These are phyloP conservation scores for Ilyonectria robusta DNA, from an alignment of 2,329 filamentous ascomycete genomes.

Conservation along the genomic window DNA sequence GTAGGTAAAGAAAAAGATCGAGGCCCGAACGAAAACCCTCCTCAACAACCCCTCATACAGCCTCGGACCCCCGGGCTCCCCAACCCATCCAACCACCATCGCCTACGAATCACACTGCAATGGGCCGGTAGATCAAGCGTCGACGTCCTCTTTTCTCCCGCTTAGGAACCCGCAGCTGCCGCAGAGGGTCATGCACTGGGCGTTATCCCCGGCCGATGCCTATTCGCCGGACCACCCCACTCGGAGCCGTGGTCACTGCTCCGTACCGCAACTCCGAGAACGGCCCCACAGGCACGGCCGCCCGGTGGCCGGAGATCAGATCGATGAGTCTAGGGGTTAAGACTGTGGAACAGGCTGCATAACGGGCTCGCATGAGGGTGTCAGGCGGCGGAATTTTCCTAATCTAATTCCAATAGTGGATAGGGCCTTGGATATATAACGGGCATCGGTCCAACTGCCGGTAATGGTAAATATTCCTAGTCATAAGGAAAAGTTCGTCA, in stretches of 20 bases:
- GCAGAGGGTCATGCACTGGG: neutral
- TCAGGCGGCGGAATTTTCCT: too few relatives aligned
- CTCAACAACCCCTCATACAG: neutral
- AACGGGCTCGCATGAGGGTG: neutral
- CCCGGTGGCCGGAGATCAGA: constrained; percentile 3
- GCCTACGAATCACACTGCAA: neutral
- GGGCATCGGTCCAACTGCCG: neutral
- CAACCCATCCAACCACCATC: neutral
- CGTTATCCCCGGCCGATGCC: neutral
- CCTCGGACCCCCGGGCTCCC: neutral
- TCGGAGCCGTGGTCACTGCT: neutral
- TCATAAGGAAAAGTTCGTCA: constrained; percentile 20
- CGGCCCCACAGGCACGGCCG: constrained; percentile 21
- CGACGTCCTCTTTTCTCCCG: neutral
- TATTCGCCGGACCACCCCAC: constrained; percentile 4
- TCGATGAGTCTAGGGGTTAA: neutral
- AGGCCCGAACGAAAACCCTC: neutral
- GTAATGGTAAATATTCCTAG: neutral
- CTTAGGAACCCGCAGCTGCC: neutral
- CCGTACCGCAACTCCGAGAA: constrained; percentile 25
- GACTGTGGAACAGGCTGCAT: neutral
- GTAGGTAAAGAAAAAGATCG: neutral
- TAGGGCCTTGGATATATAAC: neutral
- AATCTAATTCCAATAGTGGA: neutral
- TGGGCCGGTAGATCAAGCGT: neutral